phyloP scores from a whole-genome alignment of 352 stramenopile genomes.

The Globisporangium orthogonon region DNA sequence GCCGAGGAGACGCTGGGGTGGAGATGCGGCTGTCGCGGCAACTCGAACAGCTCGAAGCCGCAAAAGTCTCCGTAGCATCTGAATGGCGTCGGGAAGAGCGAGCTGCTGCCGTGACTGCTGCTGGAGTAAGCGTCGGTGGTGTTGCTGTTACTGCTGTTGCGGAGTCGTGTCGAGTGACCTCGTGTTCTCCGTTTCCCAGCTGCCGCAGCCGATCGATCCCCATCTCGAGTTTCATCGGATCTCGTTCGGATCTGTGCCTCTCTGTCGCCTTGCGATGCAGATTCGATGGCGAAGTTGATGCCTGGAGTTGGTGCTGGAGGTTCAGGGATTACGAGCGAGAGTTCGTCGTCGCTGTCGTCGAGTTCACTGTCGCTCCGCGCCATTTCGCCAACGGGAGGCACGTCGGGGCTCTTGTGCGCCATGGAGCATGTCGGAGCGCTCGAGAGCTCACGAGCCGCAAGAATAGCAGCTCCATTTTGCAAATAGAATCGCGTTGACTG shows the following conservation, averaged over 20 bases:
- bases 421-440: no score
- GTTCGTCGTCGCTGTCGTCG: conserved; percentile 51
- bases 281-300: background rate
- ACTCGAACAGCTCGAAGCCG: conserved; percentile 36
- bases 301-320: background rate
- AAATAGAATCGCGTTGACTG: no score
- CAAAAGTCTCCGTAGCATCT: conserved; percentile 79
- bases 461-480: no score
- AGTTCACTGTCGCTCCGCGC: conserved; percentile 60
- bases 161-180: background rate
- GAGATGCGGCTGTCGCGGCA: conserved; percentile 10
- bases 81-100: conserved; percentile 59
- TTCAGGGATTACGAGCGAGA: background rate
- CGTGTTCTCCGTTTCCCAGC: background rate
- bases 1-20: background rate
- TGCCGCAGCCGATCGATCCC: background rate
- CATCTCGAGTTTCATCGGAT: background rate
- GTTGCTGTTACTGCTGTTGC: background rate
- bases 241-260: background rate
- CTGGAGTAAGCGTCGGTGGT: no score
- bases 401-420: no score
- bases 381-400: conserved; percentile 1
- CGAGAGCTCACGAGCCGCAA: no score
- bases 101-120: background rate
- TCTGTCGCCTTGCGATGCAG: background rate